Evolutionary conservation across 148 eudicot genomes (phyloP).

Genomic region (Fallopia convolvulus): DNA sequence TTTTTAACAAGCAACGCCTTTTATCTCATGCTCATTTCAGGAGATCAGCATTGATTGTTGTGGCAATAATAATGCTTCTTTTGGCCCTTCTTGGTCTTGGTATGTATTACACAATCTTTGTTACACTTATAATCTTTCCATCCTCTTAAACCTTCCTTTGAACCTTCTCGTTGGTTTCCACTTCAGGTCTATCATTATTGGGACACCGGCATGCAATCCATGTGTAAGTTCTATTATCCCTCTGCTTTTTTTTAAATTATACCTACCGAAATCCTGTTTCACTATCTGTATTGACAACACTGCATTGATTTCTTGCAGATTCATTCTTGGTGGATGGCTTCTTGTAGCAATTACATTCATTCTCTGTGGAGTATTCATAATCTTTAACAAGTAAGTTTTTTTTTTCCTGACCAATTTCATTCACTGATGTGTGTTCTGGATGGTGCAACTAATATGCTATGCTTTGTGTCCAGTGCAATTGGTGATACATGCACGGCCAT

Average conservation of each 20-base stretch:
- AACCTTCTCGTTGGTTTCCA: slow-evolving; percentile 7
- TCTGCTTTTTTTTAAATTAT: not conserved
- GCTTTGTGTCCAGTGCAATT: slow-evolving; percentile 47
- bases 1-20: not conserved
- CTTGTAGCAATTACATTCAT: slow-evolving; percentile 79
- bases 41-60: slow-evolving; percentile 52
- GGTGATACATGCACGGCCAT: slow-evolving; percentile 87
- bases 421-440: not conserved
- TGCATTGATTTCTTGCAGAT: slow-evolving; percentile 44
- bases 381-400: slow-evolving; percentile 59
- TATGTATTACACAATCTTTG: slow-evolving; percentile 25
- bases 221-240: slow-evolving; percentile 39
- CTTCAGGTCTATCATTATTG: slow-evolving; percentile 60
- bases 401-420: not conserved
- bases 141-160: slow-evolving; percentile 6
- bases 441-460: no score
- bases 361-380: slow-evolving; percentile 81
- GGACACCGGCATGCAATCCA: slow-evolving; percentile 63
- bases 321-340: slow-evolving; percentile 83
- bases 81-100: slow-evolving; percentile 69
- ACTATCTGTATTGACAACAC: not conserved
- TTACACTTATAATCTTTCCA: not conserved
- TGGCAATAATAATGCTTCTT: slow-evolving; percentile 72
- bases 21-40: slow-evolving; percentile 28
- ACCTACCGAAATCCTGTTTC: not conserved